Evolutionary conservation across 2,329 filamentous ascomycete genomes (phyloP), one percentile per base, ranked within the genome.

Genomic region (Trichoderma sp.): DNA sequence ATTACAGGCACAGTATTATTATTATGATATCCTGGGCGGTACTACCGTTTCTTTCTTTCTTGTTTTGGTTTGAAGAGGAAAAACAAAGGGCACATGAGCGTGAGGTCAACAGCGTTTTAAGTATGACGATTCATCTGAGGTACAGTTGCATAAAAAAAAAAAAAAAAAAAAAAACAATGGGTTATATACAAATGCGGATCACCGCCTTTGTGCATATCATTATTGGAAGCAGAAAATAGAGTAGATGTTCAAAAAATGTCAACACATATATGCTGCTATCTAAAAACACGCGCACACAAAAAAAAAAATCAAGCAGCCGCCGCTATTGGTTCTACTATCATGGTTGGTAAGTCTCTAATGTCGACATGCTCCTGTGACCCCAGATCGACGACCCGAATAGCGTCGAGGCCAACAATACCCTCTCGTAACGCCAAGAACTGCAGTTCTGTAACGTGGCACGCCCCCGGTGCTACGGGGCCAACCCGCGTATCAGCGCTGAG

Each of bases 291-390:
- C n/a, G n/a, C n/a, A n/a, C n/a, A n/a, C n/a, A n/a, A n/a, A n/a
- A n/a, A 34, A 13, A 13, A 13, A 68, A 30, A 55, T 54, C 21
- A 66, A 30, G 64, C 39, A 30, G 74, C 74, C 24, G 72, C 74
- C 21, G 72, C 73, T 26, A 64, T 24, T 26, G 78, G 76, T 69
- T 82, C 79, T 18, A 90, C 84, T 65, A 93, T 79, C 73, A 93
- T 87, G 55, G 86, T 88, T 0, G 92, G 92, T 71, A 96, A 77
- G 70, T 95, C 90, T 70, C 87, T 85, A 66, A 94, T 89, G 77
- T 95, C 91, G 4, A 92, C 89, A 75, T 91, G 90, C 80, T 94
- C 91, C 75, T 92, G 89, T 39, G 87, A 91, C 26, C 83, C 87
- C 70, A 95, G 77, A 77, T 96, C 92, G 4, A 94, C 84, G 1